Percentiles rank a stretch among this genome's conserved stretches.
phyloP scores from a whole-genome alignment of 352 stramenopile genomes.

The Globisporangium abappressorium region DNA sequence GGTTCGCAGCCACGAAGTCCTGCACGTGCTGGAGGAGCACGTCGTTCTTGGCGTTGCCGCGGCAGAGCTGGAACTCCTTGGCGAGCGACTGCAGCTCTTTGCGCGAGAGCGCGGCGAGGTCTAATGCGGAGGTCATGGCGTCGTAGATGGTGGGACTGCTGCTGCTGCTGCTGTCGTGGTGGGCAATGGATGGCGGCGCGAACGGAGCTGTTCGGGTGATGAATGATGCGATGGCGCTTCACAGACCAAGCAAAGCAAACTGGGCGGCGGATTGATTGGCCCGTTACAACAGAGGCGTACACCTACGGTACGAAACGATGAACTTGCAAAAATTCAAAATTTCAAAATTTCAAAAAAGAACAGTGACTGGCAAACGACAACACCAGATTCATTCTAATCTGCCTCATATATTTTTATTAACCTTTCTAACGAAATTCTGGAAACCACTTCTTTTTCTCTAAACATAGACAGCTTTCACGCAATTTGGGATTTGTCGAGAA shows the following conservation, averaged over 20 bases:
- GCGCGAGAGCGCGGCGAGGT: slow-evolving; percentile 43
- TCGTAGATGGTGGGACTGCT: neutral
- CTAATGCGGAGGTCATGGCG: slow-evolving; percentile 16
- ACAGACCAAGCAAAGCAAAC: slow-evolving; percentile 6
- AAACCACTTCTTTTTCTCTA: neutral
- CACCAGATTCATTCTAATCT: neutral
- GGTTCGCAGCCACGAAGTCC: slow-evolving; percentile 38
- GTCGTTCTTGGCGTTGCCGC: slow-evolving; percentile 66
- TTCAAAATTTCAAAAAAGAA: slow-evolving; percentile 12
- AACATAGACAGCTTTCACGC: neutral
- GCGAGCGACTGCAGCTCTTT: slow-evolving; percentile 64
- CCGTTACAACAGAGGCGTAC: neutral
- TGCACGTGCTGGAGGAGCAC: slow-evolving; percentile 50
- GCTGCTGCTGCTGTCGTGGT: neutral
- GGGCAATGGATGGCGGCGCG: neutral
- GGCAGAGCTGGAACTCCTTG: slow-evolving; percentile 61
- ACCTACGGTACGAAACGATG: neutral
- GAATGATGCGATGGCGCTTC: neutral
- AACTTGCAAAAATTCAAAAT: slow-evolving; percentile 2
- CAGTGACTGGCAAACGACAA: neutral
- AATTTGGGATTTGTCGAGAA: neutral
- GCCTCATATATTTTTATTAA: neutral
- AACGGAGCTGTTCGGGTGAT: slow-evolving; percentile 3
- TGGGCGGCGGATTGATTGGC: neutral
- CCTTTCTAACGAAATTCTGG: neutral